phyloP scores from a whole-genome alignment of 768 basidiomycete species.

The Lyophyllum decastes region DNA sequence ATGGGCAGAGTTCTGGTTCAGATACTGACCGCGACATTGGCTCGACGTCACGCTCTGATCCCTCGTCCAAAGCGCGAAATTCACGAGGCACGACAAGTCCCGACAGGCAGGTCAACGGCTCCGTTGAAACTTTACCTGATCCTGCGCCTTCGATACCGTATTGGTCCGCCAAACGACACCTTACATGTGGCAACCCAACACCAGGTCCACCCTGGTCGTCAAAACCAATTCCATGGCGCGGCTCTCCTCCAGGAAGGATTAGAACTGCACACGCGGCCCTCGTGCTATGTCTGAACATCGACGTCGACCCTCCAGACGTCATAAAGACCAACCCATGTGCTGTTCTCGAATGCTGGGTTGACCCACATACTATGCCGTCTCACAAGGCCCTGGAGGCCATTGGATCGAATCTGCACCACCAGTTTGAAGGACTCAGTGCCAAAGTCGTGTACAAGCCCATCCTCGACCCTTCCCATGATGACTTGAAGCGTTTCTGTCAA shows the following conservation, averaged over 20 bases:
- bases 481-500: conserved; percentile 84
- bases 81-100: conserved; percentile 33
- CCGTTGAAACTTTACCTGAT: conserved; percentile 48
- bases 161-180: conserved; percentile 88
- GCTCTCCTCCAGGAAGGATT: conserved; percentile 77
- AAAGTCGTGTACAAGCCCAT: conserved; percentile 95
- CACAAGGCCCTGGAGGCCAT: conserved; percentile 94
- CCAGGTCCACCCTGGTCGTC: conserved; percentile 67
- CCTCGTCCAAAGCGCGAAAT: conserved; percentile 41
- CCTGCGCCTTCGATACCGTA: conserved; percentile 70
- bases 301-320: conserved; percentile 95
- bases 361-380: conserved; percentile 89
- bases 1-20: conserved; percentile 45
- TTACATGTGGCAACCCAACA: conserved; percentile 85
- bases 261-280: conserved; percentile 90
- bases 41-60: conserved; percentile 50
- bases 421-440: conserved; percentile 93
- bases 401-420: conserved; percentile 89
- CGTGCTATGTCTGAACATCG: conserved; percentile 93
- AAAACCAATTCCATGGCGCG: conserved; percentile 78
- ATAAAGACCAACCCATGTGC: conserved; percentile 98
- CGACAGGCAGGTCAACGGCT: conserved; percentile 40
- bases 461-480: conserved; percentile 93
- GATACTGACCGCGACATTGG: conserved; percentile 54
- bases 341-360: conserved; percentile 95